Base-by-base conservation (phyloP, 139 green algal species). In the Pleodorina starrii region DNA sequence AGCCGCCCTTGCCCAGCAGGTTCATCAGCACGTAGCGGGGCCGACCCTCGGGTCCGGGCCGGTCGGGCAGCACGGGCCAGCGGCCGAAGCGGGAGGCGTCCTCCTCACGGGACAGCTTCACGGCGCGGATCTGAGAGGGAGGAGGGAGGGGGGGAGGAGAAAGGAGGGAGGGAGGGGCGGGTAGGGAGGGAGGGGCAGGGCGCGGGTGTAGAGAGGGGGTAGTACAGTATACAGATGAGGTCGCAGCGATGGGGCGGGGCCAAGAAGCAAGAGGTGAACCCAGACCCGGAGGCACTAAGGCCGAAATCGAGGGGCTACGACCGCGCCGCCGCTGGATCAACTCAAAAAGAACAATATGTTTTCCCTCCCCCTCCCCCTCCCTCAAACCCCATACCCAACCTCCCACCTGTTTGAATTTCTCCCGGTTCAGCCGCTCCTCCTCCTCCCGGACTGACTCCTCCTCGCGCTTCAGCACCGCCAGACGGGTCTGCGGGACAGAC, bases 1-100 rank as follows among this genome's bases (percentile, higher is more conserved):
- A 99, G 46, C 97, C 97, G 11, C 97, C 97, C 90, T 97, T 96
- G 36, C 97, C 97, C 44, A 99, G 94, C 89, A 99, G 88, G 44
- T 94, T 93, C 72, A 96, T 85, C 84, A 99, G 94, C 35, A 97
- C 90, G 89, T 99, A 99, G 57, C 88, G 88, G 40, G 90, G 88
- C 50, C 84, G 76, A 19, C 79, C 68, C 40, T 46, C 50, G 23
- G 69, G 35, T 0, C 84, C 68, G 63, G 69, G 69, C 10, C 27
- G 27, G 48, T 82, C 69, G 0, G n/a, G 48, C 69, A 81, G 68
- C 68, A 89, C 35, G 59, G 50, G 81, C 63, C 81, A 87, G 44
- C 81, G 63, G n/a, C 71, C 81, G 89, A 98, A 99, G 48, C 96
- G 94, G 29, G 84, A 95, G 38, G 35, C 90, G 38, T 98, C 96